Conservation (phyloP, 805 yeast species). For the Candida boleticola region DNA sequence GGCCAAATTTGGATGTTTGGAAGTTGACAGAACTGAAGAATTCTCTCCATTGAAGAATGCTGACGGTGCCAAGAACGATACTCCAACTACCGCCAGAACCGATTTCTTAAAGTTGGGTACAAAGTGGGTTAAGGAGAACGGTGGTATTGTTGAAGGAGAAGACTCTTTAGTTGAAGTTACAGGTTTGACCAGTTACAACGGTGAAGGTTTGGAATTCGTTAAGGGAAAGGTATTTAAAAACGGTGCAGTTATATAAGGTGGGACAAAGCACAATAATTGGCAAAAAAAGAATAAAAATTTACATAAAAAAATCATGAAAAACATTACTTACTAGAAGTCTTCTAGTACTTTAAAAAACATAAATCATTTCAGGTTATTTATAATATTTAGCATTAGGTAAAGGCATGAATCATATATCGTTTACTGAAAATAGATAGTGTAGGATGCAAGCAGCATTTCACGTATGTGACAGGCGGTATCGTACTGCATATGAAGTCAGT, state of each 20-base stretch:
- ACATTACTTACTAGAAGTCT: too few relatives aligned
- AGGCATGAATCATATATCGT: too few relatives aligned
- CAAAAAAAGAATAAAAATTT: neutral
- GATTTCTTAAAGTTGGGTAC: slow-evolving; percentile 68
- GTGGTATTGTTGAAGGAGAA: slow-evolving; percentile 55
- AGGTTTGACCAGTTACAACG: slow-evolving; percentile 70
- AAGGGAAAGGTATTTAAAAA: slow-evolving; percentile 43
- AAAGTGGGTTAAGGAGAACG: slow-evolving; percentile 67
- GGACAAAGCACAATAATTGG: neutral
- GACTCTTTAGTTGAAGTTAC: slow-evolving; percentile 67
- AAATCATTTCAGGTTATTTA: too few relatives aligned
- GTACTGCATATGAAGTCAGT: too few relatives aligned
- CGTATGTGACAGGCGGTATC: too few relatives aligned
- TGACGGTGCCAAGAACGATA: slow-evolving; percentile 76
- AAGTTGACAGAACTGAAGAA: slow-evolving; percentile 81
- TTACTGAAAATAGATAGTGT: too few relatives aligned
- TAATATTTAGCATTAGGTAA: too few relatives aligned
- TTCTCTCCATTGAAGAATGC: slow-evolving; percentile 95
- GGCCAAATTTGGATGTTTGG: slow-evolving; percentile 80
- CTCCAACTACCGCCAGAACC: slow-evolving; percentile 75
- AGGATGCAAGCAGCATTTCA: too few relatives aligned
- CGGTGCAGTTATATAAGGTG: slow-evolving; percentile 26
- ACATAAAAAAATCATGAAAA: too few relatives aligned
- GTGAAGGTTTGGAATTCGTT: slow-evolving; percentile 64
- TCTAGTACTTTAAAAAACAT: too few relatives aligned